Evolutionary conservation across 352 stramenopile species (phyloP).

Genomic region (Pythium brassicae): DNA sequence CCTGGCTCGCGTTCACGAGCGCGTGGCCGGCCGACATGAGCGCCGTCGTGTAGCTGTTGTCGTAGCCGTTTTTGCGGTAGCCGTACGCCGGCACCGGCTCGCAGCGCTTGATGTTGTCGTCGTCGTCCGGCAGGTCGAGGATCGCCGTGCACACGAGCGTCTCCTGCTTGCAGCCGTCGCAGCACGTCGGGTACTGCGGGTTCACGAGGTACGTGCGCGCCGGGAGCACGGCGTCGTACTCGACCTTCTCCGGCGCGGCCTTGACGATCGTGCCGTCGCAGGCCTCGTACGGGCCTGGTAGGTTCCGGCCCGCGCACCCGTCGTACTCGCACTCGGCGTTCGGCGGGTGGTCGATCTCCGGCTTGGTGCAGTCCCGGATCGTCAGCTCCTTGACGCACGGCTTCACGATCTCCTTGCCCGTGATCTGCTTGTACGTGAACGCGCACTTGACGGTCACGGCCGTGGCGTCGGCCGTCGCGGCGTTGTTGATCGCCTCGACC

Average conservation of each 20-base stretch:
- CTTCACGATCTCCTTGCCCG: constrained; percentile 17
- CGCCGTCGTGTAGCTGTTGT: constrained; percentile 7
- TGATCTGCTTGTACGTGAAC: constrained; percentile 49
- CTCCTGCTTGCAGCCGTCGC: constrained; percentile 27
- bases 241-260: constrained; percentile 1
- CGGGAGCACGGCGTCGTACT: neutral
- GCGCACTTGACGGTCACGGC: constrained; percentile 40
- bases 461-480: constrained; percentile 31
- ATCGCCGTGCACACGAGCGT: constrained; percentile 37
- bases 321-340: constrained; percentile 39
- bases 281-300: constrained; percentile 38
- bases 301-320: constrained; percentile 19
- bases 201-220: constrained; percentile 23
- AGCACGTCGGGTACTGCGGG: constrained; percentile 30
- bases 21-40: constrained; percentile 22
- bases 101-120: constrained; percentile 56
- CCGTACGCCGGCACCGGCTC: constrained; percentile 9
- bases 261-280: constrained; percentile 43
- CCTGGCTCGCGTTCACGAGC: constrained; percentile 17
- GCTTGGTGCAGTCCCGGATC: constrained; percentile 55
- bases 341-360: constrained; percentile 37
- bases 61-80: constrained; percentile 17
- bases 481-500: constrained; percentile 41
- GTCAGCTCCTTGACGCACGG: constrained; percentile 39
- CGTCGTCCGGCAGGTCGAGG: constrained; percentile 28